phyloP scores from a whole-genome alignment of 768 basidiomycete genomes.

The Mrakia blollopis region DNA sequence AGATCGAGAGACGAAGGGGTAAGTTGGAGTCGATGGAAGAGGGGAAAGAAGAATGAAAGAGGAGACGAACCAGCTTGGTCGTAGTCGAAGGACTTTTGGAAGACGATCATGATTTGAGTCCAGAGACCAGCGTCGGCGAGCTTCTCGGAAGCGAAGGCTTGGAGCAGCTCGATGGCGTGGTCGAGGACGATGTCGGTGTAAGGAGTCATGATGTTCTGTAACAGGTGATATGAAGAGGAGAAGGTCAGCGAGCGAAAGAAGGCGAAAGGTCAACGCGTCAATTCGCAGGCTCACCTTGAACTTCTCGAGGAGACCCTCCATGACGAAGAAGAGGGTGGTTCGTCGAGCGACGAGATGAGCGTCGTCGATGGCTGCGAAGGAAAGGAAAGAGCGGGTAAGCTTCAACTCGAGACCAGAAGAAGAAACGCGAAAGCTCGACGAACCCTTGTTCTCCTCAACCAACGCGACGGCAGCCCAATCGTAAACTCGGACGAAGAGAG shows the following conservation, averaged over 20 bases:
- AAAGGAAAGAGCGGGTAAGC: conserved; percentile 20
- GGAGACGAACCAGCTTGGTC: conserved; percentile 71
- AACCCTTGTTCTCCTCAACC: conserved; percentile 44
- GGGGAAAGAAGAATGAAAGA: not conserved
- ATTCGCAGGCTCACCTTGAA: conserved; percentile 64
- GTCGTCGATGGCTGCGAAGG: conserved; percentile 36
- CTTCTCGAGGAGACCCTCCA: conserved; percentile 68
- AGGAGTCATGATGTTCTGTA: conserved; percentile 76
- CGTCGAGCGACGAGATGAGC: conserved; percentile 50
- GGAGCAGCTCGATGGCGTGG: conserved; percentile 61
- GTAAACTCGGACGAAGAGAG: conserved; percentile 81
- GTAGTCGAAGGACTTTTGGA: conserved; percentile 64
- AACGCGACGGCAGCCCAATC: conserved; percentile 80
- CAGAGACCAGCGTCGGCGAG: conserved; percentile 54
- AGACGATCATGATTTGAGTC: conserved; percentile 56
- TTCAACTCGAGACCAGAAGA: not conserved
- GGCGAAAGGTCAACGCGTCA: not conserved
- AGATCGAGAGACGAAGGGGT: not conserved
- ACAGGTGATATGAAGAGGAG: not conserved
- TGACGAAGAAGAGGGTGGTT: conserved; percentile 68
- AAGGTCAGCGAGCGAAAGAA: not conserved
- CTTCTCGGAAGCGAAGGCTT: conserved; percentile 48
- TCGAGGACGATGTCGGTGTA: conserved; percentile 75
- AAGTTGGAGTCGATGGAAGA: not conserved
- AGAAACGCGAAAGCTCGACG: not conserved